These are phyloP conservation scores for Picea sitchensis DNA, from an alignment of 75 land plant species.

Conservation along the genomic window DNA sequence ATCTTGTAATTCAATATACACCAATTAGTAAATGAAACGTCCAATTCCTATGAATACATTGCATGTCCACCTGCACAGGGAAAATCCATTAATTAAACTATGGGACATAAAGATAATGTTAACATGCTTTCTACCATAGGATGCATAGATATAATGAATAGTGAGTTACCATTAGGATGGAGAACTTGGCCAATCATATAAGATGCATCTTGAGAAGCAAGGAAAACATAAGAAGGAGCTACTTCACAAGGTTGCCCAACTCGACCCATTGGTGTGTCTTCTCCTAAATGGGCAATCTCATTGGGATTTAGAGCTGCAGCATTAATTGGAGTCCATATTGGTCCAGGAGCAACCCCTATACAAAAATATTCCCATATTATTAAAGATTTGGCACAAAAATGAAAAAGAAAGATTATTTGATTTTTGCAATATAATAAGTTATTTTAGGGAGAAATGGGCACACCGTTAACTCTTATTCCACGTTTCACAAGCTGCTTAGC, in stretches of 20 bases:
- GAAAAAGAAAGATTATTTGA: neutral
- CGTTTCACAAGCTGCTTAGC: conserved; percentile 62
- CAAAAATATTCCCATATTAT: neutral
- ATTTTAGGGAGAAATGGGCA: neutral
- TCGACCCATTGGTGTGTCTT: conserved; percentile 60
- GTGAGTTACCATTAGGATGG: conserved; percentile 71
- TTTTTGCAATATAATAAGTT: neutral
- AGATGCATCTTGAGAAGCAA: conserved; percentile 58
- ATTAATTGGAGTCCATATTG: conserved; percentile 77
- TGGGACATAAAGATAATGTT: too few relatives aligned
- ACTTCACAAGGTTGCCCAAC: conserved; percentile 74
- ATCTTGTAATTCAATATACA: too few relatives aligned
- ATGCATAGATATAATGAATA: too few relatives aligned
- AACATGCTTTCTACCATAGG: too few relatives aligned
- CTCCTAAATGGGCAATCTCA: conserved; percentile 39
- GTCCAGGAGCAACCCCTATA: conserved; percentile 70
- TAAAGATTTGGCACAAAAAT: neutral
- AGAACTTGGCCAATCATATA: conserved; percentile 81
- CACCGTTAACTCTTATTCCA: conserved; percentile 79
- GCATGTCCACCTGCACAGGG: neutral
- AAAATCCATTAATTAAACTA: too few relatives aligned
- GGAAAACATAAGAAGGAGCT: conserved; percentile 75
- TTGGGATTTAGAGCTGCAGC: conserved; percentile 42
- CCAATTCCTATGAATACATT: neutral
- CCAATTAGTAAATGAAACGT: too few relatives aligned